phyloP scores from a whole-genome alignment of 768 basidiomycete genomes.

The Tricholoma flavovirens region DNA sequence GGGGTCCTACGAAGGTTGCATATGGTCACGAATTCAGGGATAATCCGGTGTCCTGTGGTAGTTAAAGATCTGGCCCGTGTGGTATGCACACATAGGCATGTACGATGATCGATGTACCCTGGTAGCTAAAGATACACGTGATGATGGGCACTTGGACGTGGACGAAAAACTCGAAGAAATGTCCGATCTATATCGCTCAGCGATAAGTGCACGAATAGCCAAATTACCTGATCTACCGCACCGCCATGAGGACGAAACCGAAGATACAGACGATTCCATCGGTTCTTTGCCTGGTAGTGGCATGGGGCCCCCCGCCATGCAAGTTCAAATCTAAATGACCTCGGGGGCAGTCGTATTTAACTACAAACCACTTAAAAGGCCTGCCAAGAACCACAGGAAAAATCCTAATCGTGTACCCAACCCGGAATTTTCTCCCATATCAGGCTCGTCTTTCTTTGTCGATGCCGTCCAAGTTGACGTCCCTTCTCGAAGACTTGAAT shows the following conservation, averaged over 20 bases:
- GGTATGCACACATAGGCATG: no score
- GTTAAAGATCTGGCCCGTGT: no score
- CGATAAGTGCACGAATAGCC: conserved; percentile 67
- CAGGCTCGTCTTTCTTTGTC: conserved; percentile 68
- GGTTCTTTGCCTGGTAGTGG: conserved; percentile 53
- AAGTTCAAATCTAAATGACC: conserved; percentile 27
- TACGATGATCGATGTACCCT: no score
- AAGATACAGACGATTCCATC: conserved; percentile 54
- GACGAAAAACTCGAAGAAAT: conserved; percentile 27
- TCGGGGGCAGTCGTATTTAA: conserved; percentile 9
- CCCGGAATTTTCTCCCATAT: conserved; percentile 69
- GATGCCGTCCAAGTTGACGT: conserved; percentile 78
- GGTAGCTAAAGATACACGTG: no score
- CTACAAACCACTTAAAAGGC: conserved; percentile 27
- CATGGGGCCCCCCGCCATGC: conserved; percentile 61
- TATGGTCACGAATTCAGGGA: no score
- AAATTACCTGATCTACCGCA: conserved; percentile 62
- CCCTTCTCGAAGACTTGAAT: conserved; percentile 52
- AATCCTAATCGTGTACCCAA: conserved; percentile 39
- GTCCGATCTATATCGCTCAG: conserved; percentile 72
- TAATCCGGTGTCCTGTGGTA: no score
- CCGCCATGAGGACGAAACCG: conserved; percentile 33
- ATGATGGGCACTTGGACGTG: no score
- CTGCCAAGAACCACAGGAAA: conserved; percentile 21
- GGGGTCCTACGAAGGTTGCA: no score